Base-by-base conservation (phyloP, 1,284 basidiomycete genomes). In the Trametes hirsuta region DNA sequence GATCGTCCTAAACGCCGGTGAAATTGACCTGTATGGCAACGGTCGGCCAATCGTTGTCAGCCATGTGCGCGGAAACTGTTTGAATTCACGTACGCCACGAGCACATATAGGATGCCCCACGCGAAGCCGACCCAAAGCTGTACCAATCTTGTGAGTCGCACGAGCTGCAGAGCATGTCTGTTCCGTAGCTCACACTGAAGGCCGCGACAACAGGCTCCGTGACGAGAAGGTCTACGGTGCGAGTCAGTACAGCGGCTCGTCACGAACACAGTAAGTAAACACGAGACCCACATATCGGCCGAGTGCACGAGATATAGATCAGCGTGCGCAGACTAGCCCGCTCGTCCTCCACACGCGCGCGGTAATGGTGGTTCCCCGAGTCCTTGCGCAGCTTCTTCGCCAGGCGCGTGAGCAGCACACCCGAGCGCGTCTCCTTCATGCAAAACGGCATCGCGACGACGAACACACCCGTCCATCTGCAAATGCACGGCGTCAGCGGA, bases 131-230 rank as follows among this genome's bases (percentile, higher is more conserved):
- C 76, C 91, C 91, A 94, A 15, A 91, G 62, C 87, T 90, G 66
- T 8, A 58, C 9, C 48, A 40, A 54, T 2, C 40, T 49, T 45
- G 51, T 69, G 1, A 37, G 36, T 11, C 37, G 9, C 4, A 18
- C 10, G 34, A 48, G n/a, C 30, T 8, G 30, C 21, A 25, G 18
- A 10, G 12, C 6, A 18, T 3, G 22, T 18, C 11, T 4, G 3
- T 37, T 41, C 37, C 48, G 37, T 22, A 37, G 47, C 40, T 37
- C 63, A 90, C 88, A 60, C 88, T 89, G 72, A 94, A 88, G 64
- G 85, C 84, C 9, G 82, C 76, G 1, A 94, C 91, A 36, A 93
- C 81, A 0, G 90, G 91, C 68, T 95, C 93, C 0, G 90, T 91
- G 39, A 85, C 56, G 53, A 93, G 73, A 50, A 93, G 77, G 62